Base-by-base conservation (phyloP, 495 filamentous ascomycete species). In the Podospora conica region DNA sequence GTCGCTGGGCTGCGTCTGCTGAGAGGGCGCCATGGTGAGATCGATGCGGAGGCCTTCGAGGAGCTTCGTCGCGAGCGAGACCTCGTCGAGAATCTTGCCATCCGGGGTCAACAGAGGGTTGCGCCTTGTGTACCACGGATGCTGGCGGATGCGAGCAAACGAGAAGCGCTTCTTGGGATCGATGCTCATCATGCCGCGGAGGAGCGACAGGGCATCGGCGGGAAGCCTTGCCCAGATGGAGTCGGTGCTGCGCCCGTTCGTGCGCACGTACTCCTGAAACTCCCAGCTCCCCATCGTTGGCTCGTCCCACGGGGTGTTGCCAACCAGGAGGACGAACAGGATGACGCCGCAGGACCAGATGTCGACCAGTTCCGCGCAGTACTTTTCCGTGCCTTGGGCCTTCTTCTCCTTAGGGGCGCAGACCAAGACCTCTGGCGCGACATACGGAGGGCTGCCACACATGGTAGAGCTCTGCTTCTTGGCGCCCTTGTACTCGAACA, bases 341-440 rank as follows among this genome's bases (percentile, higher is more conserved):
- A 99, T 95, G 48, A 99, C 91, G 18, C 93, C 95, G 69, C 92
- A 96, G 40, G 93, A 96, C 95, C 95, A 99, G 57, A 99, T 93
- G 71, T 99, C 95, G 29, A 91, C 90, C 60, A 91, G 78, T 70
- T 97, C 89, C 2, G 91, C 87, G 25, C 86, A 84, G 70, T 99
- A 99, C 28, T 91, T 92, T 0, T 74, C 61, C 20, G 82, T 84
- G 66, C 85, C 87, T 15, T 75, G 73, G 1, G 82, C 75, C 23
- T 74, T 81, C 62, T 76, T 80, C 10, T 81, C 78, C 25, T 68
- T 69, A 40, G 75, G 76, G 5, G 77, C 77, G 67, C 80, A 83
- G 27, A 75, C 69, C 21, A 91, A 82, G n/a, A 98, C 91, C 77
- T 99, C 95, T 1, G 95, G 95, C 1, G 95, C 95, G 67, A 97